Base-by-base conservation (phyloP, 108 stramenopile genomes). In the Discostella stelligeroides region DNA sequence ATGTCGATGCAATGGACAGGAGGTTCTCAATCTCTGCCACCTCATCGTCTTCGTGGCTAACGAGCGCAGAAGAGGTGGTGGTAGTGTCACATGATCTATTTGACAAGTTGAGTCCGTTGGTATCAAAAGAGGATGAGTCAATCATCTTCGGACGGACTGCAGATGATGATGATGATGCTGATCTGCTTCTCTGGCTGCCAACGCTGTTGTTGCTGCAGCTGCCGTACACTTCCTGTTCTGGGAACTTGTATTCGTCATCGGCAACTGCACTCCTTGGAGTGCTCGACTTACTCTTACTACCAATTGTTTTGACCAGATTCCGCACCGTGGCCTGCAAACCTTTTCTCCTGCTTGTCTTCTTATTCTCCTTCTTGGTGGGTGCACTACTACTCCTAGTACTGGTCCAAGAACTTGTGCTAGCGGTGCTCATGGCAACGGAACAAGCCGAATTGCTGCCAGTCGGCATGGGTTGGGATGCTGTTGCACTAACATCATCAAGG, bases 1-100 rank as follows among this genome's bases (percentile, higher is more conserved):
- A 58, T 17, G 57, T 40, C 0, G 57, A 58, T 15, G 57, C 57
- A 41, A 58, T 58, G 7, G 7, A 40, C 34, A 58, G 34, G 4
- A 58, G 2, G 0, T 20, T 38, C 34, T 28, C 38, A 39, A 58
- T 20, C 39, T 58, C 57, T 58, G 17, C n/a, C 17, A 39, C 57
- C 34, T 58, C 57, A 17, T 18, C 13, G 38, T 58, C 57, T 58
- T 17, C 7, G 9, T n/a, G 38, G 17, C n/a, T n/a, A n/a, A n/a
- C n/a, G n/a, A n/a, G n/a, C n/a, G 4, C 43, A 45, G 34, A 34
- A 34, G 34, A 34, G 6, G 34, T n/a, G n/a, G n/a, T n/a, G n/a
- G n/a, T 34, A 34, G 34, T 34, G 34, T 34, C 34, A 34, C 6
- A 34, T 34, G 34, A 34, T 34, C 5, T 34, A 34, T 34, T 10